Base-by-base conservation (phyloP, 2,329 filamentous ascomycete species). In the Nigrospora oryzae region DNA sequence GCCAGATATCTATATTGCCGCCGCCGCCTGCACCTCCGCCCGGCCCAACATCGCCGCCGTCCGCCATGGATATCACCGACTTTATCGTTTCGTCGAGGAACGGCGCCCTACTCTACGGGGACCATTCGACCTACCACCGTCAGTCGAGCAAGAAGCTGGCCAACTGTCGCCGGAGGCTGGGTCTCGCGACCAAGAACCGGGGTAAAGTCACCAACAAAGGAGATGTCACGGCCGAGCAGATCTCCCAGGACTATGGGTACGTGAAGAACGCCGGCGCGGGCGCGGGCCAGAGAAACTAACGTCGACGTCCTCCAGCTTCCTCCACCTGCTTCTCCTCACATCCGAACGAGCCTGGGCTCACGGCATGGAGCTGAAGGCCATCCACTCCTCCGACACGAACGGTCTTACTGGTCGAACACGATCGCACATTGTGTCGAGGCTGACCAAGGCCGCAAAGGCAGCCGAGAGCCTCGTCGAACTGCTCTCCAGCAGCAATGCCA, bases 281-380 rank as follows among this genome's bases (percentile, higher is more conserved):
- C 23, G 8, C 5, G 23, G 23, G 23, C 23, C 23, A 28, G 23
- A 28, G 23, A 7, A 7, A 28, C 23, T 28, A 28, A 28, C 8
- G 23, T 28, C 23, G 23, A 4, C 23, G 23, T 7, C 23, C 2
- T 28, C 33, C 55, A 94, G 88, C 64, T 87, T 83, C 66, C 78
- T 83, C 40, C 75, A 85, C 53, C 73, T 96, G n/a, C 73, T 91
- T 31, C 75, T 98, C 46, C 80, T 96, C 58, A 86, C 82, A 35
- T 83, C 90, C 49, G 93, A 98, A 69, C 80, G 93, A 51, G 88
- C 90, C 42, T 97, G 89, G 88, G 91, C 93, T 34, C 84, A 95
- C 64, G 91, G 90, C 46, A 94, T 97, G 89, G 82, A 86, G 61
- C 89, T 96, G 76, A 96, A 95, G 66, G 79, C 88, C 4, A 72